Percentiles rank a stretch among this genome's conserved stretches.
These are phyloP conservation scores for Penicillium verrucosum DNA, from an alignment of 2,329 filamentous ascomycete species.

Conservation along the genomic window DNA sequence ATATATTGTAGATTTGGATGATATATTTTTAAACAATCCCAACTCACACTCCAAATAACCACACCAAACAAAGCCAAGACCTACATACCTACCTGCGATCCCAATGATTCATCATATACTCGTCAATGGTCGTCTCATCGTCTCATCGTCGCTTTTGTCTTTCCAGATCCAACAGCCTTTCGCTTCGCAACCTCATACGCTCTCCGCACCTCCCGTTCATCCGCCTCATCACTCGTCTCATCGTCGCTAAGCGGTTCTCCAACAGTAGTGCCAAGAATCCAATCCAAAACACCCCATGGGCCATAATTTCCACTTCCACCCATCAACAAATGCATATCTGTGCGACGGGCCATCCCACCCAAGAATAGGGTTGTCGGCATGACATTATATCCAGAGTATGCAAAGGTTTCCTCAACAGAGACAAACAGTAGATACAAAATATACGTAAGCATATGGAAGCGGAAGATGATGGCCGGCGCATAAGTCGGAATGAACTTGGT, in stretches of 20 bases:
- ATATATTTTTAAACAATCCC: neutral
- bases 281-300: constrained; percentile 46
- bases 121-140: neutral
- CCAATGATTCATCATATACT: neutral
- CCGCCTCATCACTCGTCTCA: constrained; percentile 43
- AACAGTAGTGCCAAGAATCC: constrained; percentile 41
- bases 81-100: neutral
- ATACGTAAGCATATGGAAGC: constrained; percentile 61
- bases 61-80: neutral
- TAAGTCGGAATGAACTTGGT: constrained; percentile 56
- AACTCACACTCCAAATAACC: neutral
- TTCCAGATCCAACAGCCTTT: constrained; percentile 22
- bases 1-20: neutral
- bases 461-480: constrained; percentile 54
- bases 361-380: constrained; percentile 58
- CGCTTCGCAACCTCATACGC: constrained; percentile 32
- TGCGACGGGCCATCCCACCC: constrained; percentile 56
- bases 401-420: constrained; percentile 60
- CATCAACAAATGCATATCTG: constrained; percentile 53
- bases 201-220: constrained; percentile 30
- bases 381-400: constrained; percentile 58
- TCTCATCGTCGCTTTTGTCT: constrained; percentile 6
- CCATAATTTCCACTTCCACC: constrained; percentile 47
- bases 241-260: constrained; percentile 48
- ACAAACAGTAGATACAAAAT: constrained; percentile 53